phyloP scores from a whole-genome alignment of 495 filamentous ascomycete genomes.

The Penicillium herquei region DNA sequence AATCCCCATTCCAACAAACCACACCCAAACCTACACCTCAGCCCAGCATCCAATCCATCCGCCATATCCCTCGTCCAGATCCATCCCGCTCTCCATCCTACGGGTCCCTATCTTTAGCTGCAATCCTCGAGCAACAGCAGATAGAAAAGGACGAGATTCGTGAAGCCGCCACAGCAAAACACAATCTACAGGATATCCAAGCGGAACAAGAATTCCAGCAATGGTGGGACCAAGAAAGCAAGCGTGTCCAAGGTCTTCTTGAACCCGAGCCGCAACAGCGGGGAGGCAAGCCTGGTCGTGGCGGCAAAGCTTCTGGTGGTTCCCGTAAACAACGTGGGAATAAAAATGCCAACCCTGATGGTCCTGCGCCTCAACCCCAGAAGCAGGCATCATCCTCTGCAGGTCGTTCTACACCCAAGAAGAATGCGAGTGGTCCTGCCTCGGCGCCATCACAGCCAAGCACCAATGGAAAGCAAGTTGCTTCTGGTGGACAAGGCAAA shows the following conservation, averaged over 20 bases:
- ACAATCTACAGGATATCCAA: constrained; percentile 90
- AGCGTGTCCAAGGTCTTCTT: constrained; percentile 60
- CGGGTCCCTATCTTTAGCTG: constrained; percentile 71
- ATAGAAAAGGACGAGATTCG: constrained; percentile 78
- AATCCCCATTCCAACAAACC: constrained; percentile 16
- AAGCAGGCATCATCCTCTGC: constrained; percentile 1
- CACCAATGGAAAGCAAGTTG: constrained; percentile 2
- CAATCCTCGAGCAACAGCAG: constrained; percentile 85
- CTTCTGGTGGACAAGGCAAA: constrained; percentile 1
- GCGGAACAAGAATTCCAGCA: constrained; percentile 94
- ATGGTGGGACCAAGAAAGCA: constrained; percentile 96
- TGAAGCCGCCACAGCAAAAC: constrained; percentile 76
- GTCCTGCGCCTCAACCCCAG: constrained; percentile 6
- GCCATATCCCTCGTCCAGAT: constrained; percentile 45
- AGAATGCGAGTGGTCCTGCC: constrained; percentile 9
- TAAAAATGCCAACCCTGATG: constrained; percentile 9
- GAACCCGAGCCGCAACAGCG: constrained; percentile 46
- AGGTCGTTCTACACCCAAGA: constrained; percentile 9
- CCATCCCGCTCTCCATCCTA: constrained; percentile 46
- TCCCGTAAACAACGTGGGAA: constrained; percentile 34
- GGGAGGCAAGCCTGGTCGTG: constrained; percentile 28
- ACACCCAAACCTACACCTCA: constrained; percentile 26
- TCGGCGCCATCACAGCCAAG: constrained; percentile 5
- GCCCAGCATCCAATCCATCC: constrained; percentile 48
- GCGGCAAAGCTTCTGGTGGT: constrained; percentile 15